phyloP scores from a whole-genome alignment of 148 eudicot genomes.

The Persicaria maculosa region DNA sequence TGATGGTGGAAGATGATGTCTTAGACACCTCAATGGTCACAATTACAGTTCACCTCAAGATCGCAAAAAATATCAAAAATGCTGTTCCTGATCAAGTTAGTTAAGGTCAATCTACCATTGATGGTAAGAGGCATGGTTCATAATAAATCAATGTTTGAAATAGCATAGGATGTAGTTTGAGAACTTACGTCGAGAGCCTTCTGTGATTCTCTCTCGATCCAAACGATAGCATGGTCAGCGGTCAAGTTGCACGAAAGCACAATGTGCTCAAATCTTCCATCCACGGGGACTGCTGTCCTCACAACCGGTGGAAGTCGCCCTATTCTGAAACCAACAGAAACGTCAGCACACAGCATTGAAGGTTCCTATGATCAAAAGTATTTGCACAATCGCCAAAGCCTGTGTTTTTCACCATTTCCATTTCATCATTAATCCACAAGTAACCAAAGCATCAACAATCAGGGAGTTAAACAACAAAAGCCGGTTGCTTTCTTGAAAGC shows the following conservation, averaged over 20 bases:
- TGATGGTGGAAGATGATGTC: neutral
- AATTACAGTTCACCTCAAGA: no score
- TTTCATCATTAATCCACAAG: neutral
- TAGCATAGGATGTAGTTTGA: neutral
- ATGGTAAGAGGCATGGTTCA: neutral
- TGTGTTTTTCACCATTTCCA: neutral
- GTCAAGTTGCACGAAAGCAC: slow-evolving; percentile 72
- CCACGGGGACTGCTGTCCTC: slow-evolving; percentile 89
- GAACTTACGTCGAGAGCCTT: slow-evolving; percentile 70
- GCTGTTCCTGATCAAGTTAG: neutral
- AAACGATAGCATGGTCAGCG: slow-evolving; percentile 68
- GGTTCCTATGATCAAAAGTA: neutral
- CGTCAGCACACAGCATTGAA: neutral
- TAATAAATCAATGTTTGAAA: no score
- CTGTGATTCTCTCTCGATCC: slow-evolving; percentile 77
- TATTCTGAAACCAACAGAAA: slow-evolving; percentile 27
- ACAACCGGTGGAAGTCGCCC: slow-evolving; percentile 60
- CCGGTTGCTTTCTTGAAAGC: no score
- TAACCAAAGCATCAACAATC: neutral
- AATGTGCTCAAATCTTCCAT: slow-evolving; percentile 88
- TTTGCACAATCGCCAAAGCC: no score
- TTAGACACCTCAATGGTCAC: neutral
- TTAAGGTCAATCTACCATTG: neutral
- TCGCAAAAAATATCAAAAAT: no score
- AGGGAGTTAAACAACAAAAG: neutral